Evolutionary conservation across 2,329 filamentous ascomycete species (phyloP), one percentile per base, ranked within the genome.

Genomic region (Alternaria sp.): DNA sequence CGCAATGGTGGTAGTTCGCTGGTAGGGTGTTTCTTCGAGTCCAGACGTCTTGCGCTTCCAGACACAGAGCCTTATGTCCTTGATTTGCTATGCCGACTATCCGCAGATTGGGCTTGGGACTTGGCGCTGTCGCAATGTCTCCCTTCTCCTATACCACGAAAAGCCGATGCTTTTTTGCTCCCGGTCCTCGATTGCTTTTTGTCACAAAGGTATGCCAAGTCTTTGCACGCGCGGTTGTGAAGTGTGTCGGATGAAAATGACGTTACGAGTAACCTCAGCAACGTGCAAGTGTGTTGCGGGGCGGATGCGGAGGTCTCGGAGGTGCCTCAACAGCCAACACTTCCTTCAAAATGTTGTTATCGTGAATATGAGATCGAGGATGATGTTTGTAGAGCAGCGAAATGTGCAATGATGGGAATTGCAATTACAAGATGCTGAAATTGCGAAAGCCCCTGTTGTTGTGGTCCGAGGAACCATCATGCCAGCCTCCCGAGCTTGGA

Each of bases 221-320:
- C 45, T 14, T 42, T 49, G 34, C 36, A 37, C 49, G 52, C 24
- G 54, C 50, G 34, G 59, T 61, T 29, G 56, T 58, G 49, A 45
- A 50, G 21, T 42, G 17, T 21, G 28, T 37, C 42, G 26, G 21
- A 51, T 21, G 48, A 17, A 61, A 62, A 62, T 66, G 66, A 67
- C 60, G 67, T 67, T 54, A 51, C 44, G 53, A 17, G 28, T 61
- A 51, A 51, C 54, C 42, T 48, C 24, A 53, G 49, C 51, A 62
- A 53, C 50, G 59, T 46, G 52, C 28, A 42, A 51, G 51, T 50
- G 53, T 55, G 57, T 60, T 45, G 62, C 37, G 57, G 56, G 62
- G 50, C 37, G 23, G 45, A 29, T 60, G 59, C 61, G 52, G 65
- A 65, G 56, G 55, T 54, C 55, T 56, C 59, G 57, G 63, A 58